Base-by-base conservation (phyloP, 352 stramenopile species). In the Phytophthora lateralis region DNA sequence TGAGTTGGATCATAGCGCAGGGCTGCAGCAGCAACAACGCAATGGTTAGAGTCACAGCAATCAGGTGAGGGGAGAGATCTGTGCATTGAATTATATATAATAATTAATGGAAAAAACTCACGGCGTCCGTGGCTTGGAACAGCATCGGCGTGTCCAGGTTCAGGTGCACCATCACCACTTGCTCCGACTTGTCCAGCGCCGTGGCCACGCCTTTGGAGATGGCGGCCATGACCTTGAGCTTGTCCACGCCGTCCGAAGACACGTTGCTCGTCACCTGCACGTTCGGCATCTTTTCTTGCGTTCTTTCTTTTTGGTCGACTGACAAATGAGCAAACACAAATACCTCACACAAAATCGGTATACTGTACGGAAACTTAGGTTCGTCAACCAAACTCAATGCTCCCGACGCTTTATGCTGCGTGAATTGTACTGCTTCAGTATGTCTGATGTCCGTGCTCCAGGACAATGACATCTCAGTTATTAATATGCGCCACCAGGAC, bases 161-260 rank as follows among this genome's bases (percentile, higher is more conserved):
- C 39, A 88, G 42, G 18, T 84, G 72, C 48, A 81, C 78, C 78
- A 88, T 88, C 47, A 88, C 75, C 32, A 74, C 61, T 39, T 77
- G 42, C 66, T 88, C 76, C 9, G 76, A 71, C 67, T 86, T 85
- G 53, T 53, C 78, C 26, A 88, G 50, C 21, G 75, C 78, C 4
- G 47, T 53, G 4, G 74, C 47, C 42, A 86, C 26, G 27, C 63
- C 54, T 38, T 81, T 78, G 21, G 78, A 88, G 39, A 88, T 60
- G 3, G 71, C 47, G 20, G 43, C 50, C 71, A 88, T 60, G 6
- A 64, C 63, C 34, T 66, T 65, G 20, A 29, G 44, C 52, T 60
- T 55, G 21, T 74, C 55, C 49, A 88, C 66, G 47, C 46, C 55
- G 12, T 8, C 62, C 12, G 67, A 60, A 3, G 69, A 11, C 39